Conservation (phyloP, 169 alveolate species). For the Plasmodium gonderi region DNA sequence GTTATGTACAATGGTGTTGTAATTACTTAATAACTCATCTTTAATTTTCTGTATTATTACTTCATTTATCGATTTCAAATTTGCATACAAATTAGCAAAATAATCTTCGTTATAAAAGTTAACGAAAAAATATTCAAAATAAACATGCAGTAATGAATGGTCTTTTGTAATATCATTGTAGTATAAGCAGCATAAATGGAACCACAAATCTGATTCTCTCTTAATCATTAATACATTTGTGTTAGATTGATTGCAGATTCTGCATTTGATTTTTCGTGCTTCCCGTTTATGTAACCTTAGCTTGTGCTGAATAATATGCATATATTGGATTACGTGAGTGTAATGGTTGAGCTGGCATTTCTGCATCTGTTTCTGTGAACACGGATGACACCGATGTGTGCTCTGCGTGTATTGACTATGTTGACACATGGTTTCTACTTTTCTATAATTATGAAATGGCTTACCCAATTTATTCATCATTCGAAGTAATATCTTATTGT, state of each 20-base stretch:
- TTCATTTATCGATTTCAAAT: constrained; percentile 8
- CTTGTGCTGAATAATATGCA: neutral
- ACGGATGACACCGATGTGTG: neutral
- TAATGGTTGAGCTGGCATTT: neutral
- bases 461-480: neutral
- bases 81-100: constrained; percentile 23
- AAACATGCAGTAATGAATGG: neutral
- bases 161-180: constrained; percentile 30
- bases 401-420: neutral
- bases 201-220: constrained; percentile 12
- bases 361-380: neutral
- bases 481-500: neutral
- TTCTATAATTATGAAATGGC: neutral
- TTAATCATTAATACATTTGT: constrained; percentile 33
- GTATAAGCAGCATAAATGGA: constrained; percentile 38
- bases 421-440: too few species aligned
- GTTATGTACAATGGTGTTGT: constrained; percentile 2
- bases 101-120: constrained; percentile 44
- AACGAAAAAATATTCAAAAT: constrained; percentile 31
- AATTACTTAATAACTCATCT: neutral
- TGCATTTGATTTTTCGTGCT: neutral
- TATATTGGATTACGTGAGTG: neutral
- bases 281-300: neutral
- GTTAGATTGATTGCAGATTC: neutral
- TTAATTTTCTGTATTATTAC: constrained; percentile 21